Base-by-base conservation (phyloP, 371 early-diverging fungal species). In the Circinella minor region DNA sequence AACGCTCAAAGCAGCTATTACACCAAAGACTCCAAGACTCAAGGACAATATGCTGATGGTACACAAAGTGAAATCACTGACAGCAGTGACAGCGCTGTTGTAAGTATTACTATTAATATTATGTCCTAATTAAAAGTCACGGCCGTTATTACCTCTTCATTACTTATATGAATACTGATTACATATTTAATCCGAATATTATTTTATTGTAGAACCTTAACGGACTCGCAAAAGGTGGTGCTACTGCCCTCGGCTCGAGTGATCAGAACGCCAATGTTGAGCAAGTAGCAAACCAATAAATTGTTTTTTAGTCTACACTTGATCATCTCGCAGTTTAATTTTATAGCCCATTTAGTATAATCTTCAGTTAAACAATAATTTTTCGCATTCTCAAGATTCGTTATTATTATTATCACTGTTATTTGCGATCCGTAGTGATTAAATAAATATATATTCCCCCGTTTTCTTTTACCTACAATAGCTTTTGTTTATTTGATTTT, bases 21-120 rank as follows among this genome's bases (percentile, higher is more conserved):
- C n/a, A 39, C 27, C 34, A 63, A 63, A 48, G 63, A 48, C 5
- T 62, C 62, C n/a, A 62, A 54, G 54, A 14, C 7, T 27, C 57
- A 57, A 57, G 5, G 0, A 20, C 57, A 57, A 34, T 10, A 6
- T 11, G 57, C 57, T 51, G 51, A 51, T n/a, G n/a, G n/a, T n/a
- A 51, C 51, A 4, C 5, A 5, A 7, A 15, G 17, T n/a, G 14
- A 51, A 51, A 5, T 51, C n/a, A 51, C 51, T 5, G n/a, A 51
- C 27, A 57, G 27, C 57, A n/a, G 57, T 27, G 6, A 57, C 18
- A 57, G n/a, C 36, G 34, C 27, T 34, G 57, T 57, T 4, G 57
- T 57, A 57, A 57, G 57, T 57, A 57, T 7, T 13, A 34, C 27
- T 1, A 17, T 18, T 34, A 9, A 9, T 43, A 6, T 43, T 43